Conservation (phyloP, 2,329 filamentous ascomycete species). For the Neoascochyta sp. region DNA sequence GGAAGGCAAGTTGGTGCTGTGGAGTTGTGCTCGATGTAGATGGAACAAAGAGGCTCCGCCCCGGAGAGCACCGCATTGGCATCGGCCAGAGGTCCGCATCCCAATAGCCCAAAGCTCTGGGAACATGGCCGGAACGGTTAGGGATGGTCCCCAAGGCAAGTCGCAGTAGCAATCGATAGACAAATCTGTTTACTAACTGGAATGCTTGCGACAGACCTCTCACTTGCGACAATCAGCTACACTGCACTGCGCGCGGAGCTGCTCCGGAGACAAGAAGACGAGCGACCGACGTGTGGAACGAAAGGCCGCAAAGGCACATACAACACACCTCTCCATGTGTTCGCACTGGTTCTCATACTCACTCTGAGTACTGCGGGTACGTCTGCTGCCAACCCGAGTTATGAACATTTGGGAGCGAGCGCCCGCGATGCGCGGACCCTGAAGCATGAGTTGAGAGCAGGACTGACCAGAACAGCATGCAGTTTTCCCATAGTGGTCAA, state of each 20-base stretch:
- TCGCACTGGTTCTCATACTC: slow-evolving; percentile 57
- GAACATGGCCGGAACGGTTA: slow-evolving; percentile 19
- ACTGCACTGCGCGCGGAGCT: slow-evolving; percentile 48
- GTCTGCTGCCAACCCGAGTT: slow-evolving; percentile 8
- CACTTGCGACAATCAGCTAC: slow-evolving; percentile 40
- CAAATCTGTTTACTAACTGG: slow-evolving; percentile 13
- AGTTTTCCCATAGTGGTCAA: slow-evolving; percentile 41
- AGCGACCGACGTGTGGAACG: slow-evolving; percentile 52
- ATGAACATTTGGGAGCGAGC: neutral
- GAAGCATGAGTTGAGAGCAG: neutral
- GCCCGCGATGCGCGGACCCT: too few species aligned
- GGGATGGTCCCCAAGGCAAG: slow-evolving; percentile 18
- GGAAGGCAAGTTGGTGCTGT: too few species aligned
- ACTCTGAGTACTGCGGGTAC: slow-evolving; percentile 52
- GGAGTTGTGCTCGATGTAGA: too few species aligned
- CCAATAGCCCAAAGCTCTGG: slow-evolving; percentile 2
- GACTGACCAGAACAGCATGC: slow-evolving; percentile 33
- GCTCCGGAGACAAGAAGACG: slow-evolving; percentile 44
- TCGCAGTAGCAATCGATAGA: slow-evolving; percentile 3
- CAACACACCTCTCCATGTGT: slow-evolving; percentile 55
- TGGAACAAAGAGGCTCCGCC: slow-evolving; percentile 19
- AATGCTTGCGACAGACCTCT: slow-evolving; percentile 16
- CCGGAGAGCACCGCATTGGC: slow-evolving; percentile 10
- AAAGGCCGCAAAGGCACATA: slow-evolving; percentile 47
- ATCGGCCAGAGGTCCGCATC: slow-evolving; percentile 10